Percentiles rank a stretch among this genome's conserved stretches.
These are phyloP conservation scores for Leccinum barrowsii DNA, from an alignment of 768 basidiomycete genomes.

Conservation along the genomic window DNA sequence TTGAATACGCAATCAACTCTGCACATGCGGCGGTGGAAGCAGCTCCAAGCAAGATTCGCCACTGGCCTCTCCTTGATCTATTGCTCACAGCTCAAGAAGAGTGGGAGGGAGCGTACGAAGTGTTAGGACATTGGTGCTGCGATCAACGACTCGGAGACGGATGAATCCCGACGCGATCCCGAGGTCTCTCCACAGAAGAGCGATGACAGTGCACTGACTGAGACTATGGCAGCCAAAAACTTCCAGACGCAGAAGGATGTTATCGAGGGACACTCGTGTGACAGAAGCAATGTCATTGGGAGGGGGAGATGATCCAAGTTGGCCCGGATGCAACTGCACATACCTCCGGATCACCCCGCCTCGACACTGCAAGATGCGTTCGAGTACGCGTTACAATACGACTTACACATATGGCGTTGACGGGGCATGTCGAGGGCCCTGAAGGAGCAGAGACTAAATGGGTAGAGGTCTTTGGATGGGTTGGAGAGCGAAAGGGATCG, in stretches of 20 bases:
- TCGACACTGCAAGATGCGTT: conserved; percentile 59
- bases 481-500: conserved; percentile 56
- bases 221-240: conserved; percentile 1
- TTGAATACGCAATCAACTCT: conserved; percentile 62
- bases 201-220: conserved; percentile 1
- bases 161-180: conserved; percentile 27
- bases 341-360: conserved; percentile 44
- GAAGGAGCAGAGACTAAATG: conserved; percentile 79
- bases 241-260: conserved; percentile 10
- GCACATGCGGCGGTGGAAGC: conserved; percentile 74
- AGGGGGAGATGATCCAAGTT: conserved; percentile 24
- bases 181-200: conserved; percentile 13
- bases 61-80: conserved; percentile 90
- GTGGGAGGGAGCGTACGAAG: conserved; percentile 71
- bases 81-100: conserved; percentile 42
- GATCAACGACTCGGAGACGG: conserved; percentile 43
- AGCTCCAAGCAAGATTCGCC: conserved; percentile 58
- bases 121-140: conserved; percentile 73
- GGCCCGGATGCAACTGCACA: conserved; percentile 27
- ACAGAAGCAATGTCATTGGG: neutral
- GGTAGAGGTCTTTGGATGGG: conserved; percentile 84
- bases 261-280: neutral
- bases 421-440: conserved; percentile 81
- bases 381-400: conserved; percentile 79
- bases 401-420: conserved; percentile 78